Conservation (phyloP, 176 grass and related monocot genomes). For the Phyllostachys edulis region DNA sequence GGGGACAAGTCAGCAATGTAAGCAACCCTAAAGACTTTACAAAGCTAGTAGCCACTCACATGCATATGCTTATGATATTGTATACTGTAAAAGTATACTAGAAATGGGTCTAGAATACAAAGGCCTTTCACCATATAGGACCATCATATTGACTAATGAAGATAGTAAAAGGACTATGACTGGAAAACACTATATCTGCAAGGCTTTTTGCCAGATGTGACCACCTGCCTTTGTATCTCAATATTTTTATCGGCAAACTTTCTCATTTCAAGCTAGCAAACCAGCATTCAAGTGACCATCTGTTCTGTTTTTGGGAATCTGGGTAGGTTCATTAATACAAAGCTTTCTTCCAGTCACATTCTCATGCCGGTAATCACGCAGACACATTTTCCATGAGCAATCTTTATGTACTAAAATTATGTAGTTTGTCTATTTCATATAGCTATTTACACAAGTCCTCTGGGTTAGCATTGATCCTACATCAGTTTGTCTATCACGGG, state of each 20-base stretch:
- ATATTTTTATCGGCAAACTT: constrained; percentile 7
- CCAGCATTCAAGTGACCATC: neutral
- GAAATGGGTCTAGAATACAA: neutral
- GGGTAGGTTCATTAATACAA: neutral
- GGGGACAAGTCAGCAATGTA: constrained; percentile 21
- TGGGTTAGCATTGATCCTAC: constrained; percentile 7
- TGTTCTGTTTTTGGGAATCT: neutral
- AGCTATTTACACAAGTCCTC: neutral
- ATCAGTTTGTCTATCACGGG: neutral
- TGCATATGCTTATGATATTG: neutral
- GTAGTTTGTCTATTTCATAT: neutral
- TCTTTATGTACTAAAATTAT: neutral
- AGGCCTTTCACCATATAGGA: neutral
- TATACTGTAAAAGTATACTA: neutral
- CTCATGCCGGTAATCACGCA: constrained; percentile 5
- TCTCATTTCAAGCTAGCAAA: neutral
- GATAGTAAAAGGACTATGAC: neutral
- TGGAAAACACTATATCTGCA: neutral
- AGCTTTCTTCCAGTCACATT: neutral
- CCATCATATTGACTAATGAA: neutral
- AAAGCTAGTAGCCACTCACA: neutral
- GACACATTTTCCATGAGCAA: neutral
- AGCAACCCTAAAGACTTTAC: constrained; percentile 17
- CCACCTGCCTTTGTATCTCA: neutral
- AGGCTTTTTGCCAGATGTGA: neutral